Conservation (phyloP, 208 protist species). For the Leishmania arabica region DNA sequence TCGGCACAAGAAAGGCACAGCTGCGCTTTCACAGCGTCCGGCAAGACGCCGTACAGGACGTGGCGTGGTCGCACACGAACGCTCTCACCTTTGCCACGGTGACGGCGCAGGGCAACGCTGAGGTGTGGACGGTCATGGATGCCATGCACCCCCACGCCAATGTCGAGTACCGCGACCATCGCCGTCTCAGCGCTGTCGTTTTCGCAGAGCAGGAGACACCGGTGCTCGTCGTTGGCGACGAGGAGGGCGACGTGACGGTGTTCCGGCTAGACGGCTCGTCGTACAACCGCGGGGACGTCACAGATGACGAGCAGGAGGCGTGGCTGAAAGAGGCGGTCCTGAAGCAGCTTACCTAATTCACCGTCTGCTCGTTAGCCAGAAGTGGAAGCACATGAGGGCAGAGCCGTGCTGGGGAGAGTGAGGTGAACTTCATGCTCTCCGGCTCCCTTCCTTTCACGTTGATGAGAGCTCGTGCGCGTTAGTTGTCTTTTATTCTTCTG, state of each 20-base stretch:
- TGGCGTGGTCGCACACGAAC: slow-evolving; percentile 92
- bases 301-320: slow-evolving; percentile 83
- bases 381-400: not conserved
- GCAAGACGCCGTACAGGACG: slow-evolving; percentile 92
- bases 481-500: not conserved
- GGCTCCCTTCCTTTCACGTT: not conserved
- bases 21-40: slow-evolving; percentile 86
- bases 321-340: slow-evolving; percentile 74
- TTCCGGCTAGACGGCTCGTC: slow-evolving; percentile 46
- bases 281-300: slow-evolving; percentile 56
- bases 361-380: not conserved
- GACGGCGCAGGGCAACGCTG: slow-evolving; percentile 83
- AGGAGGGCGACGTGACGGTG: slow-evolving; percentile 89
- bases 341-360: slow-evolving; percentile 43
- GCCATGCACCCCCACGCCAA: slow-evolving; percentile 70
- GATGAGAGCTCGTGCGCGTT: not conserved
- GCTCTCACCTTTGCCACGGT: slow-evolving; percentile 93
- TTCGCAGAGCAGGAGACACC: slow-evolving; percentile 89
- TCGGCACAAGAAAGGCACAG: slow-evolving; percentile 60
- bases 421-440: not conserved
- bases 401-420: not conserved
- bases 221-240: slow-evolving; percentile 90
- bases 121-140: slow-evolving; percentile 82
- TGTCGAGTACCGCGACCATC: slow-evolving; percentile 70
- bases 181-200: slow-evolving; percentile 73